Conservation (phyloP, 805 yeast genomes). For the Ogataea paraovalis region DNA sequence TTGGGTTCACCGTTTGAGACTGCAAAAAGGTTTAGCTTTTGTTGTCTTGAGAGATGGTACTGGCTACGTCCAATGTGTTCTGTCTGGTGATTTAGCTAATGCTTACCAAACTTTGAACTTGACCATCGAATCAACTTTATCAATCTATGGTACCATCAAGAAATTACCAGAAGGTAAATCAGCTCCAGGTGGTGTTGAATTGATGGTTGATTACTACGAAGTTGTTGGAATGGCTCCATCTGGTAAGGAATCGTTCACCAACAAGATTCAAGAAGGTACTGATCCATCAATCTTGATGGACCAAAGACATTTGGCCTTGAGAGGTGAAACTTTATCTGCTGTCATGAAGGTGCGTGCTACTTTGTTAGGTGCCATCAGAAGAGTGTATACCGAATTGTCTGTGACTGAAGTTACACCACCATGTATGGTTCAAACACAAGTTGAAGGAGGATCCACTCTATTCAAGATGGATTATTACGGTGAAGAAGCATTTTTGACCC, state of each 20-base stretch:
- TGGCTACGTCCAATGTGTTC: slow-evolving; percentile 83
- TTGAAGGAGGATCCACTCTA: slow-evolving; percentile 97
- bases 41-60: slow-evolving; percentile 93
- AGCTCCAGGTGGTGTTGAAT: slow-evolving; percentile 97
- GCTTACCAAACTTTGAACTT: slow-evolving; percentile 81
- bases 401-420: slow-evolving; percentile 95
- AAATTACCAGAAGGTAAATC: slow-evolving; percentile 92
- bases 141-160: slow-evolving; percentile 74
- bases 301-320: slow-evolving; percentile 90
- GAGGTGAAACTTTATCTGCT: slow-evolving; percentile 92
- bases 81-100: slow-evolving; percentile 87
- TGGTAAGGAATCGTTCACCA: slow-evolving; percentile 93
- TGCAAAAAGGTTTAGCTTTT: slow-evolving; percentile 89
- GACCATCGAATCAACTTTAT: slow-evolving; percentile 83
- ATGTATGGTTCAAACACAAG: slow-evolving; percentile 99
- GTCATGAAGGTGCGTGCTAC: slow-evolving; percentile 94
- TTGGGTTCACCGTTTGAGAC: slow-evolving; percentile 93
- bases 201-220: slow-evolving; percentile 85
- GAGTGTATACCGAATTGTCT: slow-evolving; percentile 69
- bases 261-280: slow-evolving; percentile 88
- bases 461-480: slow-evolving; percentile 94
- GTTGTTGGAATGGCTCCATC: slow-evolving; percentile 91
- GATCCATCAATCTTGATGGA: slow-evolving; percentile 92
- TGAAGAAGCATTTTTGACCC: slow-evolving; percentile 94
- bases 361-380: slow-evolving; percentile 68